These are phyloP conservation scores for Tylopilus balloui DNA, from an alignment of 768 basidiomycete species.

Conservation along the genomic window DNA sequence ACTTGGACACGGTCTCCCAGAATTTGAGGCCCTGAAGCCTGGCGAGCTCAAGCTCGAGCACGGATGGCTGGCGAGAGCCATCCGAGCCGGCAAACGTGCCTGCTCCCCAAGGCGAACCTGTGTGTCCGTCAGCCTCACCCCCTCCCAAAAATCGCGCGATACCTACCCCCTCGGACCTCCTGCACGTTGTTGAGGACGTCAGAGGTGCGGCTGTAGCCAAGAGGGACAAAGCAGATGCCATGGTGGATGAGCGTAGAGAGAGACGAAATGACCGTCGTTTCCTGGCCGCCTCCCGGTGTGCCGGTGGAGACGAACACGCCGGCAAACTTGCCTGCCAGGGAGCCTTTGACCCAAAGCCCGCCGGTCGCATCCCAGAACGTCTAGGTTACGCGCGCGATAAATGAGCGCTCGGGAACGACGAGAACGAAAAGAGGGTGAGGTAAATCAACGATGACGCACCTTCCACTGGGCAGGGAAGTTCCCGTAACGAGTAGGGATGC, in stretches of 20 bases:
- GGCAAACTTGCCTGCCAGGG: constrained; percentile 68
- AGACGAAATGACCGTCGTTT: constrained; percentile 46
- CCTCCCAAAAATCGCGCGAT: too few relatives aligned
- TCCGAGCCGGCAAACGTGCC: constrained; percentile 49
- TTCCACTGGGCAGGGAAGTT: constrained; percentile 54
- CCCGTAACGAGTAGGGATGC: constrained; percentile 42
- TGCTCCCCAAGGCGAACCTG: constrained; percentile 81
- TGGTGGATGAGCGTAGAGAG: constrained; percentile 67
- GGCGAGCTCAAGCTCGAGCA: constrained; percentile 51
- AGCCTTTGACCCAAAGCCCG: constrained; percentile 54
- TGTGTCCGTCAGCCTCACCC: too few relatives aligned
- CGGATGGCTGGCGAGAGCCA: constrained; percentile 46
- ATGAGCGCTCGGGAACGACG: too few relatives aligned
- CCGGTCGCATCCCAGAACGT: constrained; percentile 77
- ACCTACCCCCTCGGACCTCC: constrained; percentile 61
- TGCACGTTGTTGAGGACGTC: constrained; percentile 38
- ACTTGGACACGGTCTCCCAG: constrained; percentile 40
- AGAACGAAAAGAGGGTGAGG: too few relatives aligned
- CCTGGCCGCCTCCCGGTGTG: constrained; percentile 73
- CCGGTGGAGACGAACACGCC: constrained; percentile 73
- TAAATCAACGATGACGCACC: constrained; percentile 32
- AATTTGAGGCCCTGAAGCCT: constrained; percentile 49
- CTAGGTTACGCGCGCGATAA: constrained; percentile 35
- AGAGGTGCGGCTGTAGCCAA: constrained; percentile 56
- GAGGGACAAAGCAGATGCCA: constrained; percentile 65